Evolutionary conservation across 306 rosid genomes (phyloP).

Genomic region (Abrus precatorius): DNA sequence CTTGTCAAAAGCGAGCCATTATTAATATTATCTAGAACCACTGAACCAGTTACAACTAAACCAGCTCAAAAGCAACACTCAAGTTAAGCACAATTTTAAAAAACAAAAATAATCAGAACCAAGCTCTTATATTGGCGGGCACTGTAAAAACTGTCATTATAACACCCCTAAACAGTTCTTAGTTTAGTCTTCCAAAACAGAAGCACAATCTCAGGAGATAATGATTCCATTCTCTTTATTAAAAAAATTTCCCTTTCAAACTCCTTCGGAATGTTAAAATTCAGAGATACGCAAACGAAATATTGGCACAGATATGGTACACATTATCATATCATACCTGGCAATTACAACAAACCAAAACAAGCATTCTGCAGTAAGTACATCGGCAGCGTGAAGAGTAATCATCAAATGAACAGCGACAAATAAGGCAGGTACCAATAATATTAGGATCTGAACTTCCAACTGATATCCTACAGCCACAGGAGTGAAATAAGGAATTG

Average conservation of each 20-base stretch:
- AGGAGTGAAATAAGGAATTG: constrained; percentile 33
- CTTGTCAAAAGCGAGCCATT: not conserved
- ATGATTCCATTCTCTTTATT: constrained; percentile 8
- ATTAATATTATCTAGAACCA: constrained; percentile 40
- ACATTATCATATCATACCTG: constrained; percentile 65
- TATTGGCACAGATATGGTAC: not conserved
- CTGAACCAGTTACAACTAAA: constrained; percentile 37
- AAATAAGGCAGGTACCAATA: constrained; percentile 76
- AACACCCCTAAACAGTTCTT: constrained; percentile 37
- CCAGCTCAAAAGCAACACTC: constrained; percentile 16
- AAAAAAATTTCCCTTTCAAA: not conserved
- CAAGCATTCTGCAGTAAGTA: constrained; percentile 86
- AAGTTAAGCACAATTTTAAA: constrained; percentile 10
- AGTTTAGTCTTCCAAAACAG: constrained; percentile 16
- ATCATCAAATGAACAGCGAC: constrained; percentile 77
- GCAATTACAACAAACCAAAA: constrained; percentile 78
- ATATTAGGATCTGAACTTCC: constrained; percentile 79
- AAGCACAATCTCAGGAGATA: constrained; percentile 2
- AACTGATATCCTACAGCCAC: constrained; percentile 79
- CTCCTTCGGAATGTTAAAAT: constrained; percentile 11
- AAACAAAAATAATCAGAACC: constrained; percentile 26
- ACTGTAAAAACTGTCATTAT: constrained; percentile 9
- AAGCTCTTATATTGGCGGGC: constrained; percentile 18
- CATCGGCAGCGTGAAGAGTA: constrained; percentile 89
- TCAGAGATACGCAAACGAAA: not conserved